Conservation (phyloP, 75 land plant species). For the Pseudotsuga menziesii region DNA sequence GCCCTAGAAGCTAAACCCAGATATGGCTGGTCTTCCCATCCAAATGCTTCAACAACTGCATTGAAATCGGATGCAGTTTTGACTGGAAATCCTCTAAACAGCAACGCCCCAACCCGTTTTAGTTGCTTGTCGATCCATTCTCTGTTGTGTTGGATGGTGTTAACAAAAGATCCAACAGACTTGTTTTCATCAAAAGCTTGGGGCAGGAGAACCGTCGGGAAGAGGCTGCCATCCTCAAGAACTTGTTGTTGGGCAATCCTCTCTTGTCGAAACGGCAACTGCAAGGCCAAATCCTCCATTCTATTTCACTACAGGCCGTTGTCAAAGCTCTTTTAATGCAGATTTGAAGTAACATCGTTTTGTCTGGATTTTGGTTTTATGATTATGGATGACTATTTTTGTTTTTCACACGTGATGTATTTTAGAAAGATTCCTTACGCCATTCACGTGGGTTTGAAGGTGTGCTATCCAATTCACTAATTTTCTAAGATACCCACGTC, state of each 20-base stretch:
- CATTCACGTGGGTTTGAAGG: no score
- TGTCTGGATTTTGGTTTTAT: no score
- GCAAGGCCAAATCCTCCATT: no score
- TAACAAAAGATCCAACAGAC: conserved; percentile 16
- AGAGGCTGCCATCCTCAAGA: conserved; percentile 7
- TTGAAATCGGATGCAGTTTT: conserved; percentile 27
- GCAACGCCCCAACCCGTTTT: conserved; percentile 29
- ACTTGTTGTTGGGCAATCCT: not conserved
- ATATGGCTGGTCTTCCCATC: conserved; percentile 40
- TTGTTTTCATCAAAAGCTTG: not conserved
- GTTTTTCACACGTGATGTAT: no score
- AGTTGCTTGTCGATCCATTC: conserved; percentile 25
- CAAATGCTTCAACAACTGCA: conserved; percentile 27
- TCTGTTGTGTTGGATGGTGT: conserved; percentile 21
- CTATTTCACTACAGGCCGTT: no score
- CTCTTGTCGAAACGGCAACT: not conserved
- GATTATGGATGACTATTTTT: no score
- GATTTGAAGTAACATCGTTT: no score
- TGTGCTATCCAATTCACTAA: no score
- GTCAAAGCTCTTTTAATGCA: no score
- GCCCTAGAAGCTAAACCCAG: conserved; percentile 31
- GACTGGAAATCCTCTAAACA: conserved; percentile 41
- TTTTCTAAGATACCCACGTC: no score
- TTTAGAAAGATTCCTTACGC: no score
- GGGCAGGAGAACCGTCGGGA: conserved; percentile 31